A percentile compares a stretch with the other conserved stretches of the same genome.
phyloP scores from a whole-genome alignment of 371 early-diverging fungal species.

The Modicella reniformis region DNA sequence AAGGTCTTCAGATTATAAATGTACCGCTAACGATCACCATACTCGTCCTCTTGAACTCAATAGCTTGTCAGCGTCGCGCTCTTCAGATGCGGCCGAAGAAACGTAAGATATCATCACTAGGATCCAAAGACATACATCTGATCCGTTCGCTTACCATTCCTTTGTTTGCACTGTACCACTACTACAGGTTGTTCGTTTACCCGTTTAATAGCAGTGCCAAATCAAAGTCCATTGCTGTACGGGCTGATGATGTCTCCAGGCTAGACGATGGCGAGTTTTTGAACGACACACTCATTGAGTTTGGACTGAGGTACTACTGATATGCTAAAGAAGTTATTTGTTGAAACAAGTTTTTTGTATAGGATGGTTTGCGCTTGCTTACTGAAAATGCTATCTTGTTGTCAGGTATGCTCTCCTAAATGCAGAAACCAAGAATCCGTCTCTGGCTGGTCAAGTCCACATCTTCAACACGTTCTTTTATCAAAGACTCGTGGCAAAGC shows the following conservation, averaged over 20 bases:
- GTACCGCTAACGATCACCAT: neutral
- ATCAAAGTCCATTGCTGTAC: slow-evolving; percentile 57
- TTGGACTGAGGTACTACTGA: slow-evolving; percentile 58
- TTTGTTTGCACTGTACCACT: neutral
- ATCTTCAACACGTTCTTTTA: slow-evolving; percentile 51
- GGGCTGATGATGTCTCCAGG: slow-evolving; percentile 57
- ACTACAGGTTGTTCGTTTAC: slow-evolving; percentile 42
- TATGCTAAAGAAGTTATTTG: no score
- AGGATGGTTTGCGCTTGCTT: neutral
- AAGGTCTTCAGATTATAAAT: neutral
- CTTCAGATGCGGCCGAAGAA: slow-evolving; percentile 22
- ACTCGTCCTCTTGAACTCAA: neutral
- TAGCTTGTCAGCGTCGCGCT: slow-evolving; percentile 11
- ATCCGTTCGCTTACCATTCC: neutral
- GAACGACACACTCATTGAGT: slow-evolving; percentile 71
- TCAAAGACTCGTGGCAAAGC: slow-evolving; percentile 38
- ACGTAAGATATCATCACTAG: slow-evolving; percentile 18
- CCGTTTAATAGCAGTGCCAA: slow-evolving; percentile 36
- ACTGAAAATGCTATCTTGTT: neutral
- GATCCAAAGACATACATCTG: neutral
- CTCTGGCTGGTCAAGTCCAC: slow-evolving; percentile 31
- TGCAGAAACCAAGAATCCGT: slow-evolving; percentile 25
- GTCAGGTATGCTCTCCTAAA: slow-evolving; percentile 34
- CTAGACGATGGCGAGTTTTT: slow-evolving; percentile 65
- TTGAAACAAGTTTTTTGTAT: no score